Base-by-base conservation (phyloP, 768 basidiomycete genomes). In the Xerocomus spinulosus region DNA sequence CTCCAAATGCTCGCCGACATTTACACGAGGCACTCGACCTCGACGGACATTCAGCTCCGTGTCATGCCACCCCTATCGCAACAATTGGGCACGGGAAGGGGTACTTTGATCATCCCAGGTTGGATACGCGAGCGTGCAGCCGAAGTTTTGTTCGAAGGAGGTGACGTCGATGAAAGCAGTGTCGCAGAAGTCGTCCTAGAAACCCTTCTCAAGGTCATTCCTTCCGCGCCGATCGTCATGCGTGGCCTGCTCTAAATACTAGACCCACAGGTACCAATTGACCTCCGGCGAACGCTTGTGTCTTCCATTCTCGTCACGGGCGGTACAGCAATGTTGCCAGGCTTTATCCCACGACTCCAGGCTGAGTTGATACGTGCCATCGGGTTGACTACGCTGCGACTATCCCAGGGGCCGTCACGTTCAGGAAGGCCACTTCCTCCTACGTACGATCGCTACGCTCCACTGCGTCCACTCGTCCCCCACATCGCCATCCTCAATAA, bases 71-170 rank as follows among this genome's bases (percentile, higher is more conserved):
- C 89, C 7, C 61, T 69, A 3, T 71, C 78, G 12, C 85, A 87
- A 58, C 83, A 82, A 55, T 70, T 73, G 12, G 85, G 86, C 1
- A 85, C 85, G 1, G 89, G 88, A 3, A 71, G 77, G 8, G 92
- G 88, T 0, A 91, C 85, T 0, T 66, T 96, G 38, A 73, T 89
- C 37, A 80, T 98, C 36, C 95, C 95, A 2, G 95, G 95, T 3
- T 99, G 96, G 96, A 77, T 99, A 33, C 71, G 95, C 35, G 95
- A 98, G 63, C 76, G 94, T 13, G 87, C 87, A 1, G 83, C 93
- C 1, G 96, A 98, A 65, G 77, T 95, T 5, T 70, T 97, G 9
- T 97, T 96, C 52, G 89, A 91, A 61, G 84, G 85, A 1, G 90
- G 89, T 6, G 91, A 93, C 56, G 83, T 91, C 9, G 92, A 95